Evolutionary conservation across 1,284 basidiomycete genomes (phyloP).

Genomic region (Erythrobasidium hasegawianum): DNA sequence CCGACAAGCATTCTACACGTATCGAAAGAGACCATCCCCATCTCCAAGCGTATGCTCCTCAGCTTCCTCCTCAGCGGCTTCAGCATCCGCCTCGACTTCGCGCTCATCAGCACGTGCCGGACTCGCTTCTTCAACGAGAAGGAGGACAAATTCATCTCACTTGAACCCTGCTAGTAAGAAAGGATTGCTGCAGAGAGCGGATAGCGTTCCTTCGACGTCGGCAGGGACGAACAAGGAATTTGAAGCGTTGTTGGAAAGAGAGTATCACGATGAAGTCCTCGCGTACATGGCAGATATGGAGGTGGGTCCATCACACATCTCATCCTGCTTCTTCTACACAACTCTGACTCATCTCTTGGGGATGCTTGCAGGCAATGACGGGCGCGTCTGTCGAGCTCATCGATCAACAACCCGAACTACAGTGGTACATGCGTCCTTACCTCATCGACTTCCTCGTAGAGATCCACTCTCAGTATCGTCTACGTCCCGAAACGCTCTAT

Average conservation of each 20-base stretch:
- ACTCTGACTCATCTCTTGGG: neutral
- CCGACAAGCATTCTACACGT: slow-evolving; percentile 29
- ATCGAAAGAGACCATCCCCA: slow-evolving; percentile 30
- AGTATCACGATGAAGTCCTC: slow-evolving; percentile 89
- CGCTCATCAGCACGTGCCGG: neutral
- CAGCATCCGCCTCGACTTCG: slow-evolving; percentile 23
- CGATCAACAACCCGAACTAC: slow-evolving; percentile 84
- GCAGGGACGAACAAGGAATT: slow-evolving; percentile 46
- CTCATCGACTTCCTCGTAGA: slow-evolving; percentile 98
- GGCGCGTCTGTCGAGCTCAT: slow-evolving; percentile 87
- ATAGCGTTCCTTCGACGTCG: slow-evolving; percentile 10
- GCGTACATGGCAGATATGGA: slow-evolving; percentile 97
- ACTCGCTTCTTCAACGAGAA: slow-evolving; percentile 9
- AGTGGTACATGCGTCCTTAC: slow-evolving; percentile 85
- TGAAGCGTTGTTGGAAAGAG: slow-evolving; percentile 65
- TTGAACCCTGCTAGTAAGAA: neutral
- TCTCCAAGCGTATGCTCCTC: slow-evolving; percentile 28
- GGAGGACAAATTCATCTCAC: neutral
- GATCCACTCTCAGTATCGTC: slow-evolving; percentile 92
- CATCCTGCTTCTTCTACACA: neutral
- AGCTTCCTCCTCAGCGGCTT: slow-evolving; percentile 28
- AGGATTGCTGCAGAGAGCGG: slow-evolving; percentile 3
- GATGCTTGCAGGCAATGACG: slow-evolving; percentile 57
- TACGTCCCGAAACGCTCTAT: slow-evolving; percentile 96
- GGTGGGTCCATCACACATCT: slow-evolving; percentile 59